A percentile compares a stretch with the other conserved stretches of the same genome.
These are phyloP conservation scores for Centaurea solstitialis DNA, from an alignment of 129 eudicot genomes.

Conservation along the genomic window DNA sequence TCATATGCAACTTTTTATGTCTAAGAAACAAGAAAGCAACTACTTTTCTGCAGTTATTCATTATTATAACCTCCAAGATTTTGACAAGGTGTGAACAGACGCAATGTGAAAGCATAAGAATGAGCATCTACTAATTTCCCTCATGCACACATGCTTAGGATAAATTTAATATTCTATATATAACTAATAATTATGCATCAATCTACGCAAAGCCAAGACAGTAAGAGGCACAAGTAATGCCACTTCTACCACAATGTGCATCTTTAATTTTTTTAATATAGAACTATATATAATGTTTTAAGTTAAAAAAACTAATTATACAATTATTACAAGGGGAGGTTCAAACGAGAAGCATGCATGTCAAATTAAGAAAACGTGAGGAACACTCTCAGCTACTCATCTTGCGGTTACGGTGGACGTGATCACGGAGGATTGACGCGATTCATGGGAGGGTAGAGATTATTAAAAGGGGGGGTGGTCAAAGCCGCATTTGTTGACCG, in stretches of 20 bases:
- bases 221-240: neutral
- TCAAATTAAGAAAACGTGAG: too few relatives aligned
- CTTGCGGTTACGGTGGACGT: too few relatives aligned
- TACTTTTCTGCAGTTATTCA: neutral
- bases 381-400: too few relatives aligned
- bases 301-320: neutral
- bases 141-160: neutral
- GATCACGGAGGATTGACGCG: too few relatives aligned
- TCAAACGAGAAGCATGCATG: too few relatives aligned
- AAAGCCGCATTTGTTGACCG: too few relatives aligned
- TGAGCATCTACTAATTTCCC: neutral
- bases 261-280: neutral
- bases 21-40: neutral
- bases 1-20: neutral
- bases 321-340: too few relatives aligned
- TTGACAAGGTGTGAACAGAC: neutral
- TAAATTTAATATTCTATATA: neutral
- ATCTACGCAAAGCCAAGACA: neutral
- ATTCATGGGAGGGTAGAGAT: too few relatives aligned
- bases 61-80: neutral
- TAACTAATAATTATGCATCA: neutral
- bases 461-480: too few relatives aligned
- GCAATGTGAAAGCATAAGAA: conserved; percentile 25
- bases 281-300: neutral
- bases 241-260: neutral